phyloP scores from a whole-genome alignment of 768 basidiomycete genomes.

The Leucosporidium yakuticum region DNA sequence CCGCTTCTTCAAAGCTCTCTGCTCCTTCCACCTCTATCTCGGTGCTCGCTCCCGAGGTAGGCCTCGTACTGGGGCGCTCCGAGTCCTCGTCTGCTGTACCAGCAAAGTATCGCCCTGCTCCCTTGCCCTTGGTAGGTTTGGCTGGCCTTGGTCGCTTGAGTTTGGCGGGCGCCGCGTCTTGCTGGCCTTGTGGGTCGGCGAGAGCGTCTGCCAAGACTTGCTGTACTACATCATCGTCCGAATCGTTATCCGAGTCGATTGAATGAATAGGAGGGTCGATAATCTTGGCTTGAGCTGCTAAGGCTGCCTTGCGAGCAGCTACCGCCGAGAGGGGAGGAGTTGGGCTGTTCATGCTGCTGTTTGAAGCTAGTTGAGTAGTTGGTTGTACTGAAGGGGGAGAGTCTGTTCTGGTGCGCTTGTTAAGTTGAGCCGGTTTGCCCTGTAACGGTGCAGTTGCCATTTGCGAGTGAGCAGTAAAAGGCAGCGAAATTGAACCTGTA shows the following conservation, averaged over 20 bases:
- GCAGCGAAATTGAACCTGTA: no score
- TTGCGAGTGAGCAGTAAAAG: no score
- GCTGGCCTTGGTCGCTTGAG: background rate
- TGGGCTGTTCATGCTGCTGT: no score
- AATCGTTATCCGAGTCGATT: background rate
- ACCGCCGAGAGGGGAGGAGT: no score
- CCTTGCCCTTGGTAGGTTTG: background rate
- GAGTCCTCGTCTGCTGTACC: background rate
- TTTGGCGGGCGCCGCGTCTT: background rate
- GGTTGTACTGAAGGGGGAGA: no score
- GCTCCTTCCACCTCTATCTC: constrained; percentile 32
- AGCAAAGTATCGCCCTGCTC: constrained; percentile 11
- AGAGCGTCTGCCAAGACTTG: background rate
- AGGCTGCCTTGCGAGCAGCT: constrained; percentile 61
- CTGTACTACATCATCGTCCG: constrained; percentile 6
- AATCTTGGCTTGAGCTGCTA: constrained; percentile 6
- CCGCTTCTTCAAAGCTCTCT: constrained; percentile 39
- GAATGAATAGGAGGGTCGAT: background rate
- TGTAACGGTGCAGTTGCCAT: no score
- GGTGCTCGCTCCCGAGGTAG: background rate
- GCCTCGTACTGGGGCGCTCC: background rate
- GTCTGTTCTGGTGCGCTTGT: no score
- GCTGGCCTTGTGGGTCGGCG: background rate
- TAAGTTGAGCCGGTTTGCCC: no score
- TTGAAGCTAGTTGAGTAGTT: no score